phyloP scores from a whole-genome alignment of 2,329 filamentous ascomycete species.

The Exophiala xenobiotica region DNA sequence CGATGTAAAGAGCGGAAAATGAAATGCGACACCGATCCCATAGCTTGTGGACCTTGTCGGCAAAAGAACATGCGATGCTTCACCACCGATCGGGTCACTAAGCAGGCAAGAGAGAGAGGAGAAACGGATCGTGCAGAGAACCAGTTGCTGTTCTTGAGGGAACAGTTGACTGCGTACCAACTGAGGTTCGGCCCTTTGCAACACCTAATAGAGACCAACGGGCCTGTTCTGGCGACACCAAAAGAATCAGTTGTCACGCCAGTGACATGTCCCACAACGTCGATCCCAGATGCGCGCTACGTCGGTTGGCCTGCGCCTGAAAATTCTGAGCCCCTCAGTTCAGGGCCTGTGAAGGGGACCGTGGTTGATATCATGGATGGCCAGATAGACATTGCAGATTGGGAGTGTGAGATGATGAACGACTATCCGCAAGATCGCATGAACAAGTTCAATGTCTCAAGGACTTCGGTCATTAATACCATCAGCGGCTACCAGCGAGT shows the following conservation, averaged over 20 bases:
- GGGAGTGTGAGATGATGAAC: conserved; percentile 62
- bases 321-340: conserved; percentile 14
- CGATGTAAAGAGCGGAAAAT: conserved; percentile 89
- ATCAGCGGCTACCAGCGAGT: conserved; percentile 59
- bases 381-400: conserved; percentile 69
- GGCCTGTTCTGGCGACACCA: conserved; percentile 7
- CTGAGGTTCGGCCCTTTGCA: conserved; percentile 44
- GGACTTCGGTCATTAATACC: conserved; percentile 67
- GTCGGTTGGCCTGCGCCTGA: conserved; percentile 28
- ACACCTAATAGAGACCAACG: conserved; percentile 4
- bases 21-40: conserved; percentile 75
- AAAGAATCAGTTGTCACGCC: conserved; percentile 1
- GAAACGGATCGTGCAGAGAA: conserved; percentile 75
- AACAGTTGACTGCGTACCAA: conserved; percentile 67
- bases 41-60: conserved; percentile 78
- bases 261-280: not conserved
- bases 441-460: conserved; percentile 68
- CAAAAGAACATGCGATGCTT: conserved; percentile 75
- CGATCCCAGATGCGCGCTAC: conserved; percentile 25
- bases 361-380: conserved; percentile 76
- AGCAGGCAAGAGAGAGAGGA: conserved; percentile 73
- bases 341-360: conserved; percentile 61
- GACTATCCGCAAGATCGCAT: conserved; percentile 43
- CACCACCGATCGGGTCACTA: conserved; percentile 84
- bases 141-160: conserved; percentile 66